Base-by-base conservation (phyloP, 257 asterid species). In the Haberlea rhodopensis region DNA sequence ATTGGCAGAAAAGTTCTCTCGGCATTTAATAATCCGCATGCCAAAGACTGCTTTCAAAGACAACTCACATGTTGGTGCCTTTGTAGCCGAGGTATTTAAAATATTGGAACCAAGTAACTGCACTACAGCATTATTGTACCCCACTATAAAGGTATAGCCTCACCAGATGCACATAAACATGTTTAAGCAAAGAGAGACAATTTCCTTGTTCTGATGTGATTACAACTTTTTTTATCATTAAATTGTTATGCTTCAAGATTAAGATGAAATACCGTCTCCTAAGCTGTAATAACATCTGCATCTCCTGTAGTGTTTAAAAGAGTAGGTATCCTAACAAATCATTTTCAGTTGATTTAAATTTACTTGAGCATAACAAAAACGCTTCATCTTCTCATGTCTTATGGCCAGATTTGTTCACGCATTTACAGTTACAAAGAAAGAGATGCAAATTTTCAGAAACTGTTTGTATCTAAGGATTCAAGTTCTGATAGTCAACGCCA, bases 21-120 rank as follows among this genome's bases (percentile, higher is more conserved):
- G 95, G 54, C 99, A 89, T 78, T 69, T 92, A 64, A 82, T 92
- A 72, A 81, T 89, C 77, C 88, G 86, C 62, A 68, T 92, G 73
- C 96, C 95, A 13, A 80, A 78, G 75, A 73, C 82, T 68, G 99
- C 99, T 53, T 92, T 92, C 67, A 92, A 89, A 79, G 94, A 92
- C 89, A 92, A 92, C 73, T 80, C 80, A 71, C 97, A 92, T 75
- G 87, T 67, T 71, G 99, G 99, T 76, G 95, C 94, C 62, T 92
- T 92, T 76, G 89, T 89, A 62, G 84, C 85, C 34, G 99, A 92
- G 99, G 99, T 92, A 83, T 68, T 82, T 71, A 69, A 13, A 26
- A 8, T 16, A 20, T 13, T 45, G 23, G 40, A 21, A 48, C 61
- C 45, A 62, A 29, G 24, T 64, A 67, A 37, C 57, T 62, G 49